Evolutionary conservation across 345 rosid species (phyloP).

Genomic region (Capsella bursapastoris): DNA sequence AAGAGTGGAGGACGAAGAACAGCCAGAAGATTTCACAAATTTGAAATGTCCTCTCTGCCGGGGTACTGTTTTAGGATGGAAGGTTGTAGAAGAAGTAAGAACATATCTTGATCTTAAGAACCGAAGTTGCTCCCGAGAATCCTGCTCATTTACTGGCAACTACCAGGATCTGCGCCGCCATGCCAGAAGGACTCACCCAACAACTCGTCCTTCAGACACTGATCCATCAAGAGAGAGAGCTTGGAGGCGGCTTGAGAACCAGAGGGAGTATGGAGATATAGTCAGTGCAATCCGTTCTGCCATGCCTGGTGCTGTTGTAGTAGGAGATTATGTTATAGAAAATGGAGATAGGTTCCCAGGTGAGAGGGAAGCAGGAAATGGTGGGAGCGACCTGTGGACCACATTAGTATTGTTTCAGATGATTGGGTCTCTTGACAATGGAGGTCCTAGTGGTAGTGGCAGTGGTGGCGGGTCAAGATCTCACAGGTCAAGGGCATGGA

Average conservation of each 20-base stretch:
- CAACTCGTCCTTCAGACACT: conserved; percentile 73
- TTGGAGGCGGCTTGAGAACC: conserved; percentile 86
- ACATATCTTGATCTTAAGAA: conserved; percentile 74
- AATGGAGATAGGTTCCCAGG: conserved; percentile 70
- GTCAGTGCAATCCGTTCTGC: conserved; percentile 87
- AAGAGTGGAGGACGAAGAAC: conserved; percentile 51
- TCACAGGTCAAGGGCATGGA: conserved; percentile 72
- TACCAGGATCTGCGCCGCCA: conserved; percentile 88
- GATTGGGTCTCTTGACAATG: conserved; percentile 69
- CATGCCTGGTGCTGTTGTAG: conserved; percentile 90
- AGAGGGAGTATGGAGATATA: conserved; percentile 79
- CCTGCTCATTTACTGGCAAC: conserved; percentile 72
- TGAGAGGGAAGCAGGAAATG: conserved; percentile 57
- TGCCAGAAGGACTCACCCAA: conserved; percentile 85
- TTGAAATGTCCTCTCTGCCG: conserved; percentile 88
- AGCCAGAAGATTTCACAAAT: conserved; percentile 40
- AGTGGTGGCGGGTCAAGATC: conserved; percentile 61
- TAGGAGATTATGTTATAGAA: conserved; percentile 93
- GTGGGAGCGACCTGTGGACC: conserved; percentile 64
- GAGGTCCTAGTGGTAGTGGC: conserved; percentile 48
- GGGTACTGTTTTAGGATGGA: conserved; percentile 68
- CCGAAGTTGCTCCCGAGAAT: conserved; percentile 83
- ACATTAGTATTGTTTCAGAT: conserved; percentile 82
- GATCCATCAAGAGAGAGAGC: conserved; percentile 88
- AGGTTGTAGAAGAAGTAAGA: conserved; percentile 79